Evolutionary conservation across 805 yeast genomes (phyloP), one percentile per base, ranked within the genome.

Genomic region (Monosporozyma aerobia): DNA sequence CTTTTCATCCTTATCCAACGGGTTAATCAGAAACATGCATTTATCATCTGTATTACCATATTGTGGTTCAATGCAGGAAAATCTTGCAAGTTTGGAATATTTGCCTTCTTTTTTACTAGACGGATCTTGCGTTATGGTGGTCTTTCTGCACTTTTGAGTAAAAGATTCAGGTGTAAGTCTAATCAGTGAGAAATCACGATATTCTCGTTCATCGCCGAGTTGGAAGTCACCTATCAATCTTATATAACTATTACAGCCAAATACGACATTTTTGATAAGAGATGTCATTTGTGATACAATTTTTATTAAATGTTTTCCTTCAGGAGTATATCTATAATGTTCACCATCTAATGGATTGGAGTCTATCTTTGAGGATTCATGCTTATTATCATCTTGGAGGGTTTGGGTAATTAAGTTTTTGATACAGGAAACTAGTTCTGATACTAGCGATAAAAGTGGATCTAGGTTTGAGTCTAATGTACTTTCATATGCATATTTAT

Each of bases 151-250:
- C 52, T 74, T 75, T 52, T 73, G 74, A 32, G 85, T 77, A 64
- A 86, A 85, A 8, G 74, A 76, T 8, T 75, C 77, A 0, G 90
- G 82, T 6, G 81, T 75, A 3, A 86, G 75, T 54, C 77, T 74
- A 66, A 82, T 77, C 27, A 65, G 66, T 9, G 75, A 67, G 57
- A 85, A 85, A 63, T 87, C 85, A 1, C 88, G 84, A 61, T 85
- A 86, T 22, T 79, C 71, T 60, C 89, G 76, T 44, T 80, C 82
- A 1, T 72, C 64, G 23, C 80, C 77, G 47, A 85, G 69, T 59
- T 76, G 77, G 63, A 83, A 83, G 57, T 84, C 87, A n/a, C 85
- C 85, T n/a, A 82, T 77, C 19, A 79, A 63, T 9, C 77, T 73
- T 32, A 84, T 63, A 44, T 82, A 72, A 52, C 71, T 74, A 56